These are phyloP conservation scores for Leucocoprinus birnbaumii DNA, from an alignment of 768 basidiomycete genomes.

Conservation along the genomic window DNA sequence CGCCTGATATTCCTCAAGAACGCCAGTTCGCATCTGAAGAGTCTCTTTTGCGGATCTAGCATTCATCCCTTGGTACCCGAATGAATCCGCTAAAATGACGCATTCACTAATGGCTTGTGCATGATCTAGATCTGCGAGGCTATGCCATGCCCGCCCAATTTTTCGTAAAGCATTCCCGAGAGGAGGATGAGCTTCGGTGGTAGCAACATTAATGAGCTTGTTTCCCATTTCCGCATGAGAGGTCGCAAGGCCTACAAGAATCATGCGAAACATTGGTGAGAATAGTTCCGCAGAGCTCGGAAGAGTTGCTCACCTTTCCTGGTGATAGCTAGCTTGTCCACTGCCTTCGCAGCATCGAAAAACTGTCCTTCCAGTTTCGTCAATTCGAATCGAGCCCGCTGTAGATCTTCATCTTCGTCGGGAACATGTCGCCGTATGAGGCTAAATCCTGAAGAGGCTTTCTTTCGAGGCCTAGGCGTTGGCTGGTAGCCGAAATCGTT, in stretches of 20 bases:
- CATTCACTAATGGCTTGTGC: constrained; percentile 94
- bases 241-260: constrained; percentile 62
- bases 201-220: constrained; percentile 84
- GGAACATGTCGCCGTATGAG: constrained; percentile 79
- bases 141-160: constrained; percentile 85
- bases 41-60: constrained; percentile 97
- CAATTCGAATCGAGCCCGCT: constrained; percentile 85
- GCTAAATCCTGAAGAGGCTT: constrained; percentile 70
- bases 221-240: constrained; percentile 92
- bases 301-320: constrained; percentile 60
- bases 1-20: constrained; percentile 91
- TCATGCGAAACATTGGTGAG: constrained; percentile 1
- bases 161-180: constrained; percentile 83
- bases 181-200: constrained; percentile 84
- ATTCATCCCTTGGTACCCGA: constrained; percentile 96
- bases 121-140: constrained; percentile 82
- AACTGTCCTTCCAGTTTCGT: constrained; percentile 91
- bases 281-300: neutral
- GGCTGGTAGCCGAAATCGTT: constrained; percentile 97
- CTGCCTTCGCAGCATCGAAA: constrained; percentile 87
- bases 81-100: constrained; percentile 91
- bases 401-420: constrained; percentile 93
- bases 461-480: constrained; percentile 71
- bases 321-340: constrained; percentile 80
- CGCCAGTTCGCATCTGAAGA: constrained; percentile 81